Conservation (phyloP, 352 stramenopile species). For the Pythium biforme region DNA sequence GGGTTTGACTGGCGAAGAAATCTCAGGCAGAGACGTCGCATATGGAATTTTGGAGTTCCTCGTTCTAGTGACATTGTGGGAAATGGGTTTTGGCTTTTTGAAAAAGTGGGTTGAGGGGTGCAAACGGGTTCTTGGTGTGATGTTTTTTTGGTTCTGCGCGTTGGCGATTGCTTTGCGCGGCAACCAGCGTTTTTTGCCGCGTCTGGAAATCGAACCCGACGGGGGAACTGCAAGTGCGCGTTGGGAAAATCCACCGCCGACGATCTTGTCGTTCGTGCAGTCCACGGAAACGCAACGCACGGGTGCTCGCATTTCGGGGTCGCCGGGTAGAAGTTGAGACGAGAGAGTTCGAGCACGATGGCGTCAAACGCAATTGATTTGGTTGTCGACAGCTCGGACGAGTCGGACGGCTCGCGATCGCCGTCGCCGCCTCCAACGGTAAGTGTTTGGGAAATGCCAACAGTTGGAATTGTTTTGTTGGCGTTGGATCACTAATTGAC, state of each 20-base stretch:
- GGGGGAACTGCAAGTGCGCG: not conserved
- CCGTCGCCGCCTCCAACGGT: slow-evolving; percentile 27
- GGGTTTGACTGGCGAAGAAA: not conserved
- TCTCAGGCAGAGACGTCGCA: not conserved
- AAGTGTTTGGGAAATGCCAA: not conserved
- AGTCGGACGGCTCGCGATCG: slow-evolving; percentile 8
- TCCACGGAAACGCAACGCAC: no score
- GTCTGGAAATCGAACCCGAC: slow-evolving; percentile 13
- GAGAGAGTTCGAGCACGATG: not conserved
- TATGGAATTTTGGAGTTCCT: not conserved
- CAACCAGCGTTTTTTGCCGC: slow-evolving; percentile 29
- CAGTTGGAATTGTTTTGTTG: slow-evolving; percentile 1
- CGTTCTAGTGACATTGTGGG: not conserved
- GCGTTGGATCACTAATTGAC: slow-evolving; percentile 9
- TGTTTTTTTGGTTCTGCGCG: not conserved
- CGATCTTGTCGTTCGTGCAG: slow-evolving; percentile 1
- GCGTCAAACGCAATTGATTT: slow-evolving; percentile 23
- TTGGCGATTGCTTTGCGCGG: slow-evolving; percentile 20
- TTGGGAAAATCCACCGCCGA: not conserved
- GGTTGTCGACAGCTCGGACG: slow-evolving; percentile 19
- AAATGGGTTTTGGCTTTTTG: not conserved
- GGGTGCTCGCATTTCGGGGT: no score
- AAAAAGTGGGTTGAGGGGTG: not conserved
- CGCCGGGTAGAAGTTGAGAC: not conserved
- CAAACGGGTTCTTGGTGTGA: not conserved